Evolutionary conservation across 495 filamentous ascomycete genomes (phyloP), one percentile per base, ranked within the genome.

Genomic region (Chaetomium fimeti): DNA sequence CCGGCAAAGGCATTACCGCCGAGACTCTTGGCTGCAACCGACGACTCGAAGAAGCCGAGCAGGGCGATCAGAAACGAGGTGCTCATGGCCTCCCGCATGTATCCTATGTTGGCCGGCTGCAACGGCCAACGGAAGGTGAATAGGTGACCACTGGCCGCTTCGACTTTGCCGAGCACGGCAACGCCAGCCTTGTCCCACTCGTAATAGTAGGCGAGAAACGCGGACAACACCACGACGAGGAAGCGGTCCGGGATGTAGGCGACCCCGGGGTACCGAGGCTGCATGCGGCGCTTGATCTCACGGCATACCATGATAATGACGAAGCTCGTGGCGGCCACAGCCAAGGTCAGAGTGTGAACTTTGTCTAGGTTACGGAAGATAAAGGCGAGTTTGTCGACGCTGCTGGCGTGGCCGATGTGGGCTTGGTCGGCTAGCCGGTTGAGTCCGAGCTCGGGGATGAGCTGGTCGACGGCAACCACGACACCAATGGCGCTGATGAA

Each of bases 401-500:
- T 93, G 72, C 91, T 96, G 36, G 88, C 91, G 72, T 98, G 94
- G 27, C 81, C 82, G 11, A 92, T 82, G 42, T 78, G 79, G 15
- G 77, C 67, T 2, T 86, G 69, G 55, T 82, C 81, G 0, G 90
- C 89, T 7, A 84, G 72, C 0, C 78, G 72, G n/a, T 81, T 80
- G 20, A 99, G 81, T 5, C 94, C 94, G 71, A 93, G 81, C 74
- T 98, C 92, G 3, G 92, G 91, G 45, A 97, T 89, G 54, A 97
- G 78, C 75, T 99, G 94, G 74, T 98, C 94, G 32, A 97, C 90
- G 52, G 95, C 83, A 71, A 99, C 98, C 53, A 98, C 92, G 51
- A 96, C 89, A 40, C 94, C 94, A 73, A 99, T 91, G 38, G 95
- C 93, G 55, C 89, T 93, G 75, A 99, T 97, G 75, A 99, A 99